Evolutionary conservation across 2,329 filamentous ascomycete genomes (phyloP), one percentile per base, ranked within the genome.

Genomic region (Metarhizium anisopliae): DNA sequence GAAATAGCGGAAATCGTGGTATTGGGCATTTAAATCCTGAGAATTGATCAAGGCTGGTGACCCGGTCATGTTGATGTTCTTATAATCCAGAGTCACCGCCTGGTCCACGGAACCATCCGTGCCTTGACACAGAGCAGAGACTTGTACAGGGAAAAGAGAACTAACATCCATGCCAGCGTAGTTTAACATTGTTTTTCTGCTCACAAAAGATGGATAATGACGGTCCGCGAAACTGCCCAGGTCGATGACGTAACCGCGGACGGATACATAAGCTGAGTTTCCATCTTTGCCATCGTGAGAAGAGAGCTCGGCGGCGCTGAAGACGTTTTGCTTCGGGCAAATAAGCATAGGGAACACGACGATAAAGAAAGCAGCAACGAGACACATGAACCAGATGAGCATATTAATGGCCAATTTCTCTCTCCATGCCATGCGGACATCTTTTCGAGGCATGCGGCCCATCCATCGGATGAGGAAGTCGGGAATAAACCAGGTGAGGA

Each of bases 361-460:
- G 66, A 97, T 90, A 77, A 99, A 88, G 77, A 99, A 99, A 55
- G 87, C 81, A 32, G 89, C 84, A 51, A 89, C 72, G 16, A 74
- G 76, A 73, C 93, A 97, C 68, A 81, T 83, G 56, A 93, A 75
- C 94, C 95, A 99, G 68, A 99, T 99, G 67, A 97, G 81, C 70
- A 99, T 79, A 76, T 99, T 99, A 79, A 99, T 99, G 54, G 94
- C 93, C 57, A 99, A 70, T 78, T 99, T 99, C 71, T 99, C 94
- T 67, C 94, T 82, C 94, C 94, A 99, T 0, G 94, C 94, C 68
- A 88, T 80, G 29, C 92, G 88, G 8, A 99, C 84, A 69, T 99
- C 94, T 68, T 95, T 95, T 59, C 94, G 89, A 58, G 87, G 82
- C 87, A 96, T 96, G 53, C 88, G 81, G 25, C 93, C 93, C 45